phyloP scores from a whole-genome alignment of 345 rosid genomes.

The Salix dunnii region DNA sequence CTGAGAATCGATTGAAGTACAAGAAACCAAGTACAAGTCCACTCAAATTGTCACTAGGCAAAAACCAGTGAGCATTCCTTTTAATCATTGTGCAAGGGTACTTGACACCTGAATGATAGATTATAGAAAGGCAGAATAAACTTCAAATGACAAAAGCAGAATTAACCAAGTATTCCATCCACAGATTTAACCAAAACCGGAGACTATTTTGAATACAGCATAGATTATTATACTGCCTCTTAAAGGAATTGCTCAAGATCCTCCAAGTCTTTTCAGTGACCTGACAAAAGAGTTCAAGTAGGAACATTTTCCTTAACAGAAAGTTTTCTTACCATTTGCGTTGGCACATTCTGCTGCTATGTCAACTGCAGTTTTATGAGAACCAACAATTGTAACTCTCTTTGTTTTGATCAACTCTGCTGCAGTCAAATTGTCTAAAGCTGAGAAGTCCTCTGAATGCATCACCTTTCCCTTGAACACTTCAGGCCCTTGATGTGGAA shows the following conservation, averaged over 20 bases:
- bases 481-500: constrained; percentile 20
- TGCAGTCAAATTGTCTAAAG: constrained; percentile 16
- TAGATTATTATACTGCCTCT: neutral
- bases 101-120: constrained; percentile 16
- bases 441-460: constrained; percentile 38
- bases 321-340: constrained; percentile 23
- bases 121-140: neutral
- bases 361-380: constrained; percentile 35
- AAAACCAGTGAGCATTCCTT: constrained; percentile 33
- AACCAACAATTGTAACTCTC: constrained; percentile 30
- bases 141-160: neutral
- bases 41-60: neutral
- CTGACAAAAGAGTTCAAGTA: neutral
- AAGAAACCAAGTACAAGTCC: constrained; percentile 16
- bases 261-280: neutral
- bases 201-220: too few relatives aligned
- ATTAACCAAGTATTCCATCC: neutral
- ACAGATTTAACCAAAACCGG: neutral
- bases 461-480: constrained; percentile 34
- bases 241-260: neutral
- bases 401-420: constrained; percentile 28
- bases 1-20: constrained; percentile 33
- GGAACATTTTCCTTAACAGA: neutral
- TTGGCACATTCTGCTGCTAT: constrained; percentile 40
- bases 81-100: constrained; percentile 38